Base-by-base conservation (phyloP, 164 flowering plant genomes). In the Umbellularia californica region DNA sequence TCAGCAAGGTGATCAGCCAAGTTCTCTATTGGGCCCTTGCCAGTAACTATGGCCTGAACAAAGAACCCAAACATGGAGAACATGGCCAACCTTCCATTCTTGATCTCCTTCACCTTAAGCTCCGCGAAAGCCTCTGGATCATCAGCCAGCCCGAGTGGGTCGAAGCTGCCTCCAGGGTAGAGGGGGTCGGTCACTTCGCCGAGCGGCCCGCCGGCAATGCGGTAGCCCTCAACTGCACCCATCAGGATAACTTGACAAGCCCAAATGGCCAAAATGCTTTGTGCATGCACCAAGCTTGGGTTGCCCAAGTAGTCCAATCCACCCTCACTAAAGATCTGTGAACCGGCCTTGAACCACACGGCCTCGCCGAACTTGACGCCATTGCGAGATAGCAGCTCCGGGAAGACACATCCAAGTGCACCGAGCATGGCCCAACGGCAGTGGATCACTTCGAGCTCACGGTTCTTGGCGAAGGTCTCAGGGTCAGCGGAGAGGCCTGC, bases 111-210 rank as follows among this genome's bases (percentile, higher is more conserved):
- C 73, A 76, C 74, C 78, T 76, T 76, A n/a, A 76, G 41, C 63
- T 76, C 78, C 0, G 74, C 73, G 1, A 76, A 76, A 4, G 78
- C 78, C 73, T 76, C 78, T 0, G 77, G 77, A 58, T 76, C 78
- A 24, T 76, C 78, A 0, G 78, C 78, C 3, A 76, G 73, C 19
- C 78, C 78, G 27, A 76, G 41, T 3, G 78, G 78, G 78, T 76
- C 78, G 60, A 76, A 76, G 78, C 73, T 76, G 60, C 78, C 78
- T 14, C 78, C 78, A 0, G 78, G 78, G 78, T 76, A 76, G 68
- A 76, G 60, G 3, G 78, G 78, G 70, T 76, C 74, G n/a, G 70
- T 63, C 70, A 74, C 58, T 27, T 70, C 74, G 19, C 78, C 78
- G 19, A 76, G 73, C 2, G 78, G 78, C 35, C 78, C 73, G 2